Evolutionary conservation across 495 filamentous ascomycete species (phyloP), one percentile per base, ranked within the genome.

Genomic region (Oidiodendron maius): DNA sequence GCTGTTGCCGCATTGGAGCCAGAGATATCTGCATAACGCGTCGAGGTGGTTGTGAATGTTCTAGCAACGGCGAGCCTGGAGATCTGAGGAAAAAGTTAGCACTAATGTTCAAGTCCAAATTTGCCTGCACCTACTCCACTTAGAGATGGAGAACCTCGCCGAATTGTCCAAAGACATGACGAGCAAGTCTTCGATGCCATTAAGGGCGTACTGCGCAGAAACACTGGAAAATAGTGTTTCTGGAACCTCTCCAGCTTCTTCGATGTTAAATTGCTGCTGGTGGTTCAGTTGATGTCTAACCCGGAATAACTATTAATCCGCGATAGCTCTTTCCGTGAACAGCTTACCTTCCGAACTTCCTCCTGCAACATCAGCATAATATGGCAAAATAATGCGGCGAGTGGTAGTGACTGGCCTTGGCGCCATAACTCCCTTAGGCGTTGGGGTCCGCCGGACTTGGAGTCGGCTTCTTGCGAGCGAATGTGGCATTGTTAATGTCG

Each of bases 381-480:
- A 56, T 60, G 53, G 51, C 53, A 9, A 41, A 42, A 52, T 42
- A 50, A 93, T 95, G 91, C 84, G 91, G 67, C 83, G 88, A 56
- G 93, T 97, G 57, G 93, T 96, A 58, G 84, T 97, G 57, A 97
- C 93, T 38, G 93, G 93, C 61, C 74, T 98, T 43, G 93, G 93
- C 35, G 87, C 89, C 57, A 81, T 98, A 44, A 95, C 93, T 44
- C 93, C 93, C 39, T 74, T 98, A 17, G 91, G 86, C 45, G 79
- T 95, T 32, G 91, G 91, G 34, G 74, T 84, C 52, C 81, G 78
- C 45, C 80, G 71, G 16, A 84, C 88, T 37, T 98, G 93, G 93
- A 78, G 66, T 34, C 81, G 84, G 34, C 78, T 97, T 9, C 59
- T 98, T 3, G 83, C 84, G 40, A 81, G 84, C 26, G 72, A 89